Percentiles rank a stretch among this genome's conserved stretches.
Conservation (phyloP, 2,329 filamentous ascomycete genomes). For the Ploettnerulaceae sp. region DNA sequence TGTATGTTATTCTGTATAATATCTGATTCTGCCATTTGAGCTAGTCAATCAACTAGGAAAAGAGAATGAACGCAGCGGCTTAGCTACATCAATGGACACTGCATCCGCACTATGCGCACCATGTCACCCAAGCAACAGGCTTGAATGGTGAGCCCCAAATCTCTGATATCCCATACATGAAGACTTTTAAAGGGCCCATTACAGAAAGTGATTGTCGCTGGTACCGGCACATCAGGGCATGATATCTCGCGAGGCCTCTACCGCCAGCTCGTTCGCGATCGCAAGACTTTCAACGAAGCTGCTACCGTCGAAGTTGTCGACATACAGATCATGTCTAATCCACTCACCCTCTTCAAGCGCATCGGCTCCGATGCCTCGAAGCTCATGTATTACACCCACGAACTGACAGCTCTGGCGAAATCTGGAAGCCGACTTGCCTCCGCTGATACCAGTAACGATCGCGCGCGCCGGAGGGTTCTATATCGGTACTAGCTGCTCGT, state of each 20-base stretch:
- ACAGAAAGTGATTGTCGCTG: conserved; percentile 62
- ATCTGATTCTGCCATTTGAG: too few relatives aligned
- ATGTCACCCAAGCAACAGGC: conserved; percentile 49
- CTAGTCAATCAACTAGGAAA: too few relatives aligned
- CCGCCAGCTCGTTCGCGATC: conserved; percentile 60
- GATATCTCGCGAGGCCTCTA: conserved; percentile 64
- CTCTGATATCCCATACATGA: conserved; percentile 41
- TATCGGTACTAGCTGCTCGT: conserved; percentile 48
- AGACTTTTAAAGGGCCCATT: conserved; percentile 52
- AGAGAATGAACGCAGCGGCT: too few relatives aligned
- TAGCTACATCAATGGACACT: too few relatives aligned
- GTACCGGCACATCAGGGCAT: conserved; percentile 62
- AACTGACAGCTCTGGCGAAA: conserved; percentile 39
- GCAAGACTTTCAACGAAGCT: neutral
- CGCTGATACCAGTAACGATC: conserved; percentile 47
- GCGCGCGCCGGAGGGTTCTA: conserved; percentile 55
- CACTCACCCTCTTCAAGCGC: conserved; percentile 54
- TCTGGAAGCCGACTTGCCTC: conserved; percentile 49
- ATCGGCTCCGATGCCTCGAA: conserved; percentile 44
- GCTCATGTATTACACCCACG: conserved; percentile 31
- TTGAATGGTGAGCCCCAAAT: conserved; percentile 48
- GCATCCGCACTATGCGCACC: too few relatives aligned
- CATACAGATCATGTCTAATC: conserved; percentile 50
- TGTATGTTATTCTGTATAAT: too few relatives aligned
- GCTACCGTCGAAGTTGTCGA: conserved; percentile 52